Evolutionary conservation across 352 stramenopile species (phyloP).

Genomic region (Phytopythium mirpurense): DNA sequence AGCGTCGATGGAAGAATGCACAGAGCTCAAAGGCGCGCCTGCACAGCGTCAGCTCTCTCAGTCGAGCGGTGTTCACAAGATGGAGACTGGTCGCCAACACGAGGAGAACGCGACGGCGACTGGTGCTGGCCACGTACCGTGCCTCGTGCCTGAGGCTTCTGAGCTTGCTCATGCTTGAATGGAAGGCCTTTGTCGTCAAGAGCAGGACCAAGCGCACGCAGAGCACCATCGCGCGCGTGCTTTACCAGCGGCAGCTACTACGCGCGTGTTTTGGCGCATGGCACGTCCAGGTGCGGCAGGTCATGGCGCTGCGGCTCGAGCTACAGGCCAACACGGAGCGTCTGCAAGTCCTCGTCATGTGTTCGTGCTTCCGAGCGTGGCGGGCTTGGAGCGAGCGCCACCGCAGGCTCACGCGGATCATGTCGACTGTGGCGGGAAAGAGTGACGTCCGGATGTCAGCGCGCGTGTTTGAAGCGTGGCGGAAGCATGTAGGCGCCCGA

Average conservation of each 20-base stretch:
- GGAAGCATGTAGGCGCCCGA: constrained; percentile 7
- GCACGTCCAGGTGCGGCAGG: constrained; percentile 13
- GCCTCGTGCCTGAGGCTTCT: constrained; percentile 24
- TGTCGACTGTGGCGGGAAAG: constrained; percentile 17
- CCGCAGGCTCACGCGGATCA: constrained; percentile 19
- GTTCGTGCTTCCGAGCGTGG: constrained; percentile 55
- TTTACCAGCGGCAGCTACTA: constrained; percentile 11
- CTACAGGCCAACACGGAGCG: constrained; percentile 52
- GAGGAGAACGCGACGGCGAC: constrained; percentile 7
- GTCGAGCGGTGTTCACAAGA: neutral
- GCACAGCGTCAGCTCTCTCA: neutral
- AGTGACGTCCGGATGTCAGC: constrained; percentile 11
- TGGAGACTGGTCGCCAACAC: constrained; percentile 11
- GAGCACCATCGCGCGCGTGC: constrained; percentile 16
- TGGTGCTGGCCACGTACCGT: constrained; percentile 24
- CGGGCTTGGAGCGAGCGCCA: constrained; percentile 21
- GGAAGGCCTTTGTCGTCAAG: constrained; percentile 17
- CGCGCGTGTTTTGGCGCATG: constrained; percentile 16
- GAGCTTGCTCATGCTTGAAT: constrained; percentile 19
- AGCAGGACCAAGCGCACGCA: constrained; percentile 19
- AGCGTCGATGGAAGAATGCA: constrained; percentile 1
- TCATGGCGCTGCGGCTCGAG: constrained; percentile 23
- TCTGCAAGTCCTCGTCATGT: constrained; percentile 53
- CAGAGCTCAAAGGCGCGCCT: neutral
- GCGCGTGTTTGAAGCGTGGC: constrained; percentile 19